Evolutionary conservation across 371 early-diverging fungal genomes (phyloP), one percentile per base, ranked within the genome.

Genomic region (Synchytrium microbalum): DNA sequence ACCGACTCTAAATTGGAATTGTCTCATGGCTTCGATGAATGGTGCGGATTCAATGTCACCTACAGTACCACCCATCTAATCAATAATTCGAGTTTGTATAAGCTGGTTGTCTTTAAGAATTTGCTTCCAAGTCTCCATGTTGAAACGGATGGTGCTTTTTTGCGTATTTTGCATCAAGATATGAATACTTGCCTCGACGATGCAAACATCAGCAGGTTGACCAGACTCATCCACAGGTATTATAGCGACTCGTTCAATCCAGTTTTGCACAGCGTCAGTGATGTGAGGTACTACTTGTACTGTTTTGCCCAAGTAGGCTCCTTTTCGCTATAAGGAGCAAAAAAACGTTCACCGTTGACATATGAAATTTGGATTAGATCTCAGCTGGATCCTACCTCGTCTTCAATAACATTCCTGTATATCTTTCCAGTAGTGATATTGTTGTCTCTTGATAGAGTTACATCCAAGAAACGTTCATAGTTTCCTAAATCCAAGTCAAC

Each of bases 351-450:
- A 56, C 19, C 13, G 38, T n/a, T 56, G 51, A 23, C 19, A 60
- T 23, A 19, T 26, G 14, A 27, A 54, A 29, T 27, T 13, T 19
- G 26, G 13, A 14, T 57, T 28, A 16, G 16, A 24, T 26, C 16
- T 14, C 26, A 54, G 13, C 25, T 62, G 10, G 16, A 16, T 2
- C 62, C 13, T 46, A 69, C 68, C 74, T 90, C 96, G 69, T 86
- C 86, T 74, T 95, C 92, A 72, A 99, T 98, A 33, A 99, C 93
- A 71, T 90, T 84, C 54, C 87, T 83, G 82, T 98, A 96, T 68
- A 99, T 92, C 76, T 99, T 97, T 72, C 99, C 99, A 32, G 99
- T 94, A 23, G 99, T 98, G 70, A 99, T 95, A 75, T 95, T 95
- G 88, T 99, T 99, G 75, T 92, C 88, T 57, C 92, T 86, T 46